Evolutionary conservation across 805 yeast genomes (phyloP), one percentile per base, ranked within the genome.

Genomic region (Saccharomycopsis schoenii): DNA sequence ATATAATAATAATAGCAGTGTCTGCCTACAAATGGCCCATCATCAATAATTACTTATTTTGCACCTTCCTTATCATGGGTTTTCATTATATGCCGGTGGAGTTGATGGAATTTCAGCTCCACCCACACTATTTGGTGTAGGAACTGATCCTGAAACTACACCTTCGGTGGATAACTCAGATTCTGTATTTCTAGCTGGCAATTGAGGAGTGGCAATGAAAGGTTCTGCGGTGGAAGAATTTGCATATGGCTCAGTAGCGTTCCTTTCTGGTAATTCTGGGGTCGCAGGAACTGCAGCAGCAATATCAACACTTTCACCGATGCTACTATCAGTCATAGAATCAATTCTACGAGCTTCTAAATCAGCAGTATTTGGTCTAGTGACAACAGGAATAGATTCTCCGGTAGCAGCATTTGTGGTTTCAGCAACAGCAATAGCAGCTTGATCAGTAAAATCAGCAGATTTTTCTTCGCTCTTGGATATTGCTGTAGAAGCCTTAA

Each of bases 401-500:
- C 10, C 51, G 3, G 51, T 15, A 11, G 51, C 29, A 8, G 19
- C 29, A 21, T 19, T 8, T 9, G 8, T 11, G 29, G 52, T 47
- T 47, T 47, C 34, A 24, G 52, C 59, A 14, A 37, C 37, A 58
- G 58, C 36, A n/a, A 29, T 24, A 25, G 51, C 58, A 39, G 50
- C 50, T 40, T 56, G 36, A 41, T 39, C 51, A n/a, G 19, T 21
- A 39, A 41, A 41, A 25, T 17, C 39, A 10, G 37, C n/a, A 8
- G 34, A 2, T 10, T 34, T 21, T n/a, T 34, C 43, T 14, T 37
- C 43, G 34, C 39, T 41, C 4, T 11, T 37, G 10, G 40, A 36
- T 5, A 43, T 11, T 40, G n/a, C 19, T 4, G 52, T 47, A 11
- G 52, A 34, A 5, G 61, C 62, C 39, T 63, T 56, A 21, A 63